Evolutionary conservation across 768 basidiomycete genomes (phyloP).

Genomic region (Leccinum uliginosum): DNA sequence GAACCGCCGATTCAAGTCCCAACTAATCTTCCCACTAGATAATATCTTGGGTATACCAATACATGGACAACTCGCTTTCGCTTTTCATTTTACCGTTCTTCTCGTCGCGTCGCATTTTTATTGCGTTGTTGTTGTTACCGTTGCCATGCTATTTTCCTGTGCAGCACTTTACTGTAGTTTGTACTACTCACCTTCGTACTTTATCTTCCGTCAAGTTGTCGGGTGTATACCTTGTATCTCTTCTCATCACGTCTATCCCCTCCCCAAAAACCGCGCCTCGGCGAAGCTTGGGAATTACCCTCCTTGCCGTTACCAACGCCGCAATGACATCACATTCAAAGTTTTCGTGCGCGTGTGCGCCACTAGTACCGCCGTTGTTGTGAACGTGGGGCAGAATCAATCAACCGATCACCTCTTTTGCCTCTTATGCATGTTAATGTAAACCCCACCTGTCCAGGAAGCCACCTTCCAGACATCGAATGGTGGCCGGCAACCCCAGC

Average conservation of each 20-base stretch:
- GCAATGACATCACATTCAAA: not conserved
- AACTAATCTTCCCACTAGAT: slow-evolving; percentile 5
- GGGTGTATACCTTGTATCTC: not conserved
- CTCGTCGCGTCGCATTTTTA: not conserved
- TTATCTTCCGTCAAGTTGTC: not conserved
- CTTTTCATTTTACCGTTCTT: not conserved
- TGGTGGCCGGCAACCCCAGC: not conserved
- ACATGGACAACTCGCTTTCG: slow-evolving; percentile 8
- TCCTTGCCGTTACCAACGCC: not conserved
- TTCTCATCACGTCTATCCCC: not conserved
- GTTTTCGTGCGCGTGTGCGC: not conserved
- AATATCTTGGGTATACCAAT: not conserved
- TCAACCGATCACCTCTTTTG: not conserved
- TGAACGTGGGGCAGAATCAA: not conserved
- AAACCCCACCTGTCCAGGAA: not conserved
- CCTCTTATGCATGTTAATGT: not conserved
- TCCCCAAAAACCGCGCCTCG: not conserved
- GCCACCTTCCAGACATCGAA: not conserved
- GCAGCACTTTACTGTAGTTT: not conserved
- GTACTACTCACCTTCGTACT: not conserved
- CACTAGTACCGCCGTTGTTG: not conserved
- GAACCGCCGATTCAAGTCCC: not conserved
- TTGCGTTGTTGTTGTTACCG: not conserved
- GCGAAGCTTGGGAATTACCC: not conserved
- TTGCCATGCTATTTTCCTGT: not conserved